phyloP scores from a whole-genome alignment of 176 grass and related monocot species.

The Carex parvula region DNA sequence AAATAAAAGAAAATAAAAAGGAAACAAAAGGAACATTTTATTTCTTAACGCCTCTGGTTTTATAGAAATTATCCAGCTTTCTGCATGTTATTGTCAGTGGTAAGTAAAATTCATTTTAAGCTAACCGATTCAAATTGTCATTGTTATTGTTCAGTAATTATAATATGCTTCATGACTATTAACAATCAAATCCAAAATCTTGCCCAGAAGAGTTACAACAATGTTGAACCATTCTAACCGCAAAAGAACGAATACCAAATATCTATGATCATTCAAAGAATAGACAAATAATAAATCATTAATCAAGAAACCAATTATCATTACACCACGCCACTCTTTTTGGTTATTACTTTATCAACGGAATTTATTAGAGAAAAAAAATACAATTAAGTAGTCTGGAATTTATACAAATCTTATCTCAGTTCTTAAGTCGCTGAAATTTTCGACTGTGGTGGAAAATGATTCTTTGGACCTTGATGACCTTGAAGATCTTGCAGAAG shows the following conservation, averaged over 20 bases:
- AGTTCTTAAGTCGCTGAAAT: slow-evolving; percentile 7
- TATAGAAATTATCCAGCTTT: not conserved
- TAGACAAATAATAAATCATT: not conserved
- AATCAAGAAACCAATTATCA: slow-evolving; percentile 15
- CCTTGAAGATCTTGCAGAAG: slow-evolving; percentile 35
- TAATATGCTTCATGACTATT: not conserved
- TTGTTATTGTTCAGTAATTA: slow-evolving; percentile 6
- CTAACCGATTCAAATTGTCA: not conserved
- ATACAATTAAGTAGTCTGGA: not conserved
- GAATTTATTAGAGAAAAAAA: not conserved
- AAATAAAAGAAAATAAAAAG: not conserved
- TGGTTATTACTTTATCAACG: slow-evolving; percentile 1
- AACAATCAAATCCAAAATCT: not conserved
- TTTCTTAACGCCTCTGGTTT: not conserved
- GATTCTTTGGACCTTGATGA: slow-evolving; percentile 34
- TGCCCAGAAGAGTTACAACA: not conserved
- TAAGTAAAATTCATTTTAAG: not conserved
- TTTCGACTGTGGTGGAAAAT: not conserved
- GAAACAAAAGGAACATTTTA: not conserved
- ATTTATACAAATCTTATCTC: slow-evolving; percentile 42
- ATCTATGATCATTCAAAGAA: slow-evolving; percentile 20
- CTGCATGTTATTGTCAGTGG: not conserved
- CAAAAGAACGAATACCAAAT: slow-evolving; percentile 15
- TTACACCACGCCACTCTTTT: slow-evolving; percentile 2
- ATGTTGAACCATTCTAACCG: not conserved